Evolutionary conservation across 2,329 filamentous ascomycete species (phyloP).

Genomic region (Penicillium capsulatum): DNA sequence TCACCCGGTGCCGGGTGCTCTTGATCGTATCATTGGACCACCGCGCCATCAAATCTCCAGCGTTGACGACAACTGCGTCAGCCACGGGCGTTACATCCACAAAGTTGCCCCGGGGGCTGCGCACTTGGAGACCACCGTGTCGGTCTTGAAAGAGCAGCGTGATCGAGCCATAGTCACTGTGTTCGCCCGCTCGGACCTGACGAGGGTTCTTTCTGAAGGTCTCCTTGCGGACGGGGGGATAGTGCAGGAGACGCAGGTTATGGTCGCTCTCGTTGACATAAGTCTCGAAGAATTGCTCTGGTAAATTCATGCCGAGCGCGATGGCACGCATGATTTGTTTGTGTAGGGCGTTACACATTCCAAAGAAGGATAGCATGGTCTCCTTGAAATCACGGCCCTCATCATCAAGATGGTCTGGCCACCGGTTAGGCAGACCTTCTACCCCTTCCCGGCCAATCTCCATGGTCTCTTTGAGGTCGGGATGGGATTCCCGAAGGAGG

Average conservation of each 20-base stretch:
- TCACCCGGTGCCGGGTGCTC: constrained; percentile 83
- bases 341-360: constrained; percentile 70
- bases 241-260: constrained; percentile 70
- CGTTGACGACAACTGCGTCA: constrained; percentile 81
- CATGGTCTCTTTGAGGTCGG: constrained; percentile 56
- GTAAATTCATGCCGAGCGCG: constrained; percentile 72
- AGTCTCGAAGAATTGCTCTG: constrained; percentile 68
- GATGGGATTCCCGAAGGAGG: constrained; percentile 50
- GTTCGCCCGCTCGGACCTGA: constrained; percentile 72
- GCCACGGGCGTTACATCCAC: constrained; percentile 79
- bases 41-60: constrained; percentile 76
- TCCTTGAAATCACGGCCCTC: constrained; percentile 60
- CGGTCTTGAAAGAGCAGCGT: constrained; percentile 55
- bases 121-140: constrained; percentile 57
- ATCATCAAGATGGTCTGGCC: constrained; percentile 58
- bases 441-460: constrained; percentile 61
- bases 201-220: constrained; percentile 64
- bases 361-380: constrained; percentile 72
- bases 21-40: constrained; percentile 93
- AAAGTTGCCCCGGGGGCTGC: constrained; percentile 70
- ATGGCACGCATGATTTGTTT: constrained; percentile 77
- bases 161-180: constrained; percentile 61
- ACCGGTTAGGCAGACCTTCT: constrained; percentile 66
- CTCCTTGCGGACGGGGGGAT: constrained; percentile 62
- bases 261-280: constrained; percentile 69